Conservation (phyloP, 1,139 yeast species). For the Scheffersomyces segobiensis region DNA sequence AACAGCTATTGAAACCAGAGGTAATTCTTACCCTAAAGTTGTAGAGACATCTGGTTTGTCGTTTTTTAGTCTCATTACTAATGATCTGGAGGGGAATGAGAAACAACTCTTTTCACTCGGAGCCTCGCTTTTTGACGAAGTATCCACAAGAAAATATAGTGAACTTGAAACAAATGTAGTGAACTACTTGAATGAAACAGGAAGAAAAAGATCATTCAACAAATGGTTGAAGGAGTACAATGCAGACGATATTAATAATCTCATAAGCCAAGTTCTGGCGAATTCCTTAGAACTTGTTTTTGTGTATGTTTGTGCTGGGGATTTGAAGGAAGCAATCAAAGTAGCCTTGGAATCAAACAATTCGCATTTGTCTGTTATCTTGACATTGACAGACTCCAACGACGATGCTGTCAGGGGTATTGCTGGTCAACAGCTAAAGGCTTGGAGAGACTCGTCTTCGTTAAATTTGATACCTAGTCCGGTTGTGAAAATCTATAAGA, state of each 20-base stretch:
- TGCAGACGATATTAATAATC: slow-evolving; percentile 13
- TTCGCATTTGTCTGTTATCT: slow-evolving; percentile 65
- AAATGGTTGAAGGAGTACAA: slow-evolving; percentile 35
- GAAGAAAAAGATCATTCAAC: slow-evolving; percentile 47
- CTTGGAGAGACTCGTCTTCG: slow-evolving; percentile 57
- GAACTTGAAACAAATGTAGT: slow-evolving; percentile 19
- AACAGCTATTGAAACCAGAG: slow-evolving; percentile 20
- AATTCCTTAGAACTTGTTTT: slow-evolving; percentile 54
- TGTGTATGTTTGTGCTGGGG: slow-evolving; percentile 54
- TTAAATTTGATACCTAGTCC: slow-evolving; percentile 49
- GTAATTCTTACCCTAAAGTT: slow-evolving; percentile 30
- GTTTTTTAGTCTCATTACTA: slow-evolving; percentile 23
- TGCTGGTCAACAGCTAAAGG: slow-evolving; percentile 61
- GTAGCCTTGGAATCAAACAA: slow-evolving; percentile 60
- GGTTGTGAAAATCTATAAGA: slow-evolving; percentile 58
- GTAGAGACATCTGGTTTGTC: slow-evolving; percentile 17
- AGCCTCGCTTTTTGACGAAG: slow-evolving; percentile 56
- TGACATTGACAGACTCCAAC: slow-evolving; percentile 73
- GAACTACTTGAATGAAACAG: slow-evolving; percentile 19
- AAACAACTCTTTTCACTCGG: slow-evolving; percentile 45
- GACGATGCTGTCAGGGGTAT: slow-evolving; percentile 54
- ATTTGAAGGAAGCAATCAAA: slow-evolving; percentile 61
- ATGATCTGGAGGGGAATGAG: slow-evolving; percentile 11
- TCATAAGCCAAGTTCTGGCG: slow-evolving; percentile 14
- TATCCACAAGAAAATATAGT: neutral